Base-by-base conservation (phyloP, 2,329 filamentous ascomycete species). In the Cercospora sp. region DNA sequence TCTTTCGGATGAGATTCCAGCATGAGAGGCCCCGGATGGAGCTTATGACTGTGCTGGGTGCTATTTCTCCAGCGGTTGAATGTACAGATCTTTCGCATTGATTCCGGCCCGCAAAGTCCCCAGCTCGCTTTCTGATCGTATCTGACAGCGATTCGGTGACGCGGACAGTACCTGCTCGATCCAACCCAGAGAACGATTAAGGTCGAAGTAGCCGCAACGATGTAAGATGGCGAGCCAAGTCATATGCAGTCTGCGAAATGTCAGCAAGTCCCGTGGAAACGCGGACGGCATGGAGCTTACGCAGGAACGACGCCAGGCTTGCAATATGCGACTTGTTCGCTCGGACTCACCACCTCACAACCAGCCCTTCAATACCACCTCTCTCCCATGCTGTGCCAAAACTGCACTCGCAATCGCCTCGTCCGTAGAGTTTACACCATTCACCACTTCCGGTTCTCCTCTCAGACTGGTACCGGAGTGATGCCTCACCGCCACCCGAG, bases 351-450 rank as follows among this genome's bases (percentile, higher is more conserved):
- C n/a, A 16, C 26, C n/a, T 58, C 55, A 62, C 18, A 62, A 40
- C 66, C 61, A 61, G 12, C 66, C 66, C 40, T 64, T 64, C 34
- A 68, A 53, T 21, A 68, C 66, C 6, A 65, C 61, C 21, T 68
- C 66, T 12, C 61, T 30, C 21, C 66, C 66, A 34, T 57, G 66
- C 55, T 45, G 58, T 4, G 24, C 62, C 43, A 68, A 18, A 5
- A 65, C 57, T 3, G 45, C 59, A 2, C 28, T 13, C 26, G 66
- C 66, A 12, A 68, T 62, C 43, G 53, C 55, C 45, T 55, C 61
- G 45, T 68, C 66, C 5, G 40, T 55, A n/a, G 30, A 34, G 16
- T 45, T 37, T 12, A 51, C 43, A 13, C 66, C 66, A 40, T 59
- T 61, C 13, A 68, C 62, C n/a, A 68, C 62, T 13, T 61, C 57